phyloP scores from a whole-genome alignment of 2,329 filamentous ascomycete species.

The Colletotrichum plurivorum region DNA sequence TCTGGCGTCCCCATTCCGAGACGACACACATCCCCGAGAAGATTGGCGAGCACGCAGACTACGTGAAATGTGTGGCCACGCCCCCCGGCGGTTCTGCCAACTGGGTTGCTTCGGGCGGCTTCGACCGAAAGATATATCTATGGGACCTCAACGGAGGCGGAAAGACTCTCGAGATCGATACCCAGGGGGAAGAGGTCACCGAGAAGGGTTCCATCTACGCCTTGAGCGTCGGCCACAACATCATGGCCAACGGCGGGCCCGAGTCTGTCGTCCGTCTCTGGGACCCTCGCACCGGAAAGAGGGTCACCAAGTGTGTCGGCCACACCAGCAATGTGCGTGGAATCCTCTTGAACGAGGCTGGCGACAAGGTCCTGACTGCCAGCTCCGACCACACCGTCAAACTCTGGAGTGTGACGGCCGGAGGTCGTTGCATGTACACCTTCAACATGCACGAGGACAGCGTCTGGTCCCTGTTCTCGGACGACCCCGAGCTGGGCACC shows the following conservation, averaged over 20 bases:
- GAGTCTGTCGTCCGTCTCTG: slow-evolving; percentile 94
- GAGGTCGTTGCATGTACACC: slow-evolving; percentile 92
- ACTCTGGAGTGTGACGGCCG: slow-evolving; percentile 95
- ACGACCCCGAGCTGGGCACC: slow-evolving; percentile 85
- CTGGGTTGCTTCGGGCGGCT: slow-evolving; percentile 94
- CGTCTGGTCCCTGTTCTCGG: slow-evolving; percentile 95
- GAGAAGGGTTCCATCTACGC: slow-evolving; percentile 98
- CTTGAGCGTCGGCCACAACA: slow-evolving; percentile 81
- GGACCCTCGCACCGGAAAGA: slow-evolving; percentile 89
- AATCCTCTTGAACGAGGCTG: slow-evolving; percentile 89
- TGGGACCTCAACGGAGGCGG: slow-evolving; percentile 95
- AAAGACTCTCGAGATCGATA: slow-evolving; percentile 88
- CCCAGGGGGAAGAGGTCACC: slow-evolving; percentile 83
- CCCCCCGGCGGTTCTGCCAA: slow-evolving; percentile 73
- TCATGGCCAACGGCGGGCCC: slow-evolving; percentile 92
- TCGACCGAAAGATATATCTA: slow-evolving; percentile 91
- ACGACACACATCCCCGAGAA: slow-evolving; percentile 75
- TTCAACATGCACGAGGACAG: slow-evolving; percentile 99
- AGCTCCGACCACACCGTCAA: slow-evolving; percentile 98
- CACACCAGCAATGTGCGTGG: slow-evolving; percentile 96
- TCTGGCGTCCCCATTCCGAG: slow-evolving; percentile 83
- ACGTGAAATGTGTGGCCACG: slow-evolving; percentile 93
- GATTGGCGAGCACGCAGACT: slow-evolving; percentile 94
- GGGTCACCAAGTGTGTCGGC: slow-evolving; percentile 95
- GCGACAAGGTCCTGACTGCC: slow-evolving; percentile 92